Conservation (phyloP, 371 early-diverging fungal species). For the Coemansia sp. region DNA sequence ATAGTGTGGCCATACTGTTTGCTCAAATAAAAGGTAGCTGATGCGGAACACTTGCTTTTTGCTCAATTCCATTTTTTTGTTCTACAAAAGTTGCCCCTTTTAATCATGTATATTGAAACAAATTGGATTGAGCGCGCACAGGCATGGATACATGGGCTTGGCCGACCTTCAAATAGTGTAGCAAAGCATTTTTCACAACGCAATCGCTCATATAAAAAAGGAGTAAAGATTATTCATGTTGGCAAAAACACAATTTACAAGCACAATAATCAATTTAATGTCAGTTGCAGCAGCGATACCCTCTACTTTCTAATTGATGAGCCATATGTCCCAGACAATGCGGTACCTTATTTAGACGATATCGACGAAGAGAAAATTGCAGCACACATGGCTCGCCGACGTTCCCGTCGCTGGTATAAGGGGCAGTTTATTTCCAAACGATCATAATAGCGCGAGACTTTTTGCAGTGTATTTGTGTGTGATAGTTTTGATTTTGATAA, state of each 20-base stretch:
- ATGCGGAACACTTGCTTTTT: neutral
- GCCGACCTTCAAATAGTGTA: neutral
- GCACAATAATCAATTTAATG: neutral
- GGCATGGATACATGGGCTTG: neutral
- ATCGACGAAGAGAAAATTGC: conserved; percentile 34
- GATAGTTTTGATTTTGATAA: too few species aligned
- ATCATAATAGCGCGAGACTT: neutral
- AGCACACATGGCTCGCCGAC: conserved; percentile 27
- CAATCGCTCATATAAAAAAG: neutral
- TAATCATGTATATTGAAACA: neutral
- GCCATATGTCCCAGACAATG: conserved; percentile 11
- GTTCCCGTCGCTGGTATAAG: conserved; percentile 17
- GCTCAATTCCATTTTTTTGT: neutral
- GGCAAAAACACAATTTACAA: neutral
- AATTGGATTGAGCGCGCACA: neutral
- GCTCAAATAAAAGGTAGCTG: neutral
- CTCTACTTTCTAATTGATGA: neutral
- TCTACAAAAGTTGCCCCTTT: neutral
- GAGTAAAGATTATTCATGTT: neutral
- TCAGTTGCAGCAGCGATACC: neutral
- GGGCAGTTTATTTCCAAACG: neutral
- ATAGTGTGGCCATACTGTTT: neutral
- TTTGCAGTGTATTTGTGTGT: too few species aligned
- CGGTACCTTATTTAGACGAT: conserved; percentile 39
- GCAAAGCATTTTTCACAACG: neutral